Evolutionary conservation across 768 basidiomycete species (phyloP), one percentile per base, ranked within the genome.

Genomic region (Russula sp.): DNA sequence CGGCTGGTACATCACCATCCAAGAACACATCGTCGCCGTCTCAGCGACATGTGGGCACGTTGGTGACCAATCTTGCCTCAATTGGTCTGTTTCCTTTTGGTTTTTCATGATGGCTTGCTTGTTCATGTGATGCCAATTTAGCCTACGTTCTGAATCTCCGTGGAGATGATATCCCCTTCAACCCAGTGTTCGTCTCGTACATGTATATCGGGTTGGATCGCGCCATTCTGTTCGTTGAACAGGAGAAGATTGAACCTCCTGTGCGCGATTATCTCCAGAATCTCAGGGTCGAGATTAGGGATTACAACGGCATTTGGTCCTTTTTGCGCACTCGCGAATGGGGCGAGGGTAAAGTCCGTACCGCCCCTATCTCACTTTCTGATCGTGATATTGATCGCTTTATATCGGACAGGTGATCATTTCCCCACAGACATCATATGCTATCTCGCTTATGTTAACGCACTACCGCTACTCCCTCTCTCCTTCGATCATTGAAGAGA

Each of bases 161-260:
- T 55, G 95, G 94, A 40, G 82, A 84, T 3, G 95, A 98, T 71
- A 87, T 98, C 53, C 92, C 92, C 0, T 92, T 86, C 79, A 94
- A 92, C 72, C 96, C 96, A 0, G 83, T 98, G 10, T 96, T 97
- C 78, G 90, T 89, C 57, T 83, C 90, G 0, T 98, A 96, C 72
- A 76, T 95, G 22, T 90, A 87, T 70, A 80, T 98, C 46, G 81
- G 86, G 4, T 72, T 83, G 10, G 78, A 86, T 14, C 74, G 73
- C n/a, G 79, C 83, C 7, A 78, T 86, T n/a, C 75, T 96, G 11
- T 96, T 96, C 78, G 77, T 94, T 44, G 92, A 95, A 67, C 69
- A 76, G 46, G 74, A 74, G 59, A 91, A 96, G 71, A 76, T 90
- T 20, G 78, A 80, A 11, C 76, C 79, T 0, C 83, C 88, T 2